phyloP scores from a whole-genome alignment of 371 early-diverging fungal species.

The Polyrhizophydium stewartii region DNA sequence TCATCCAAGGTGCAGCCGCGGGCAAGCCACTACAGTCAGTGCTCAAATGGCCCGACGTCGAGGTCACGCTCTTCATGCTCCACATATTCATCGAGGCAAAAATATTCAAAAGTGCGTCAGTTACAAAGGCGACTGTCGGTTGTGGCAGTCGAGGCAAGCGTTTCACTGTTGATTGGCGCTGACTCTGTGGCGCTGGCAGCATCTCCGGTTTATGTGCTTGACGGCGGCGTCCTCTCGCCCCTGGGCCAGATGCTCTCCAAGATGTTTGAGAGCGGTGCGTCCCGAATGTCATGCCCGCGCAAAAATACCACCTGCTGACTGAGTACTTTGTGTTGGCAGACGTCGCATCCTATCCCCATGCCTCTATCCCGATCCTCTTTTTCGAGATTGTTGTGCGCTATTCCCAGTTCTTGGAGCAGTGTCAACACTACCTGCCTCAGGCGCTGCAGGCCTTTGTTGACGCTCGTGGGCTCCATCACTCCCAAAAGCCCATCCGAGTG shows the following conservation, averaged over 20 bases:
- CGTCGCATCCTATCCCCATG: slow-evolving; percentile 75
- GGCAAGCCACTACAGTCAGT: slow-evolving; percentile 8
- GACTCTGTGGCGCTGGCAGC: neutral
- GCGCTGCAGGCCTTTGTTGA: slow-evolving; percentile 76
- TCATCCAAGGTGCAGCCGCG: slow-evolving; percentile 3
- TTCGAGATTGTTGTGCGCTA: slow-evolving; percentile 78
- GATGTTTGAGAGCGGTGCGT: slow-evolving; percentile 61
- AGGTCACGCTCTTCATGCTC: slow-evolving; percentile 73
- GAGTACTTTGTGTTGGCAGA: slow-evolving; percentile 30
- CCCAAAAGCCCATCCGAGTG: slow-evolving; percentile 62
- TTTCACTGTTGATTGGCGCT: too few species aligned
- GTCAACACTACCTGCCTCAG: slow-evolving; percentile 64
- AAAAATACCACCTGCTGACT: too few species aligned
- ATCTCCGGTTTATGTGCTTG: slow-evolving; percentile 1
- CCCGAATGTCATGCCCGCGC: neutral
- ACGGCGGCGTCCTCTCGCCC: slow-evolving; percentile 36
- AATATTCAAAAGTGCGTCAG: slow-evolving; percentile 5
- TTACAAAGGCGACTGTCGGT: neutral
- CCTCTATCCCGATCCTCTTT: slow-evolving; percentile 66
- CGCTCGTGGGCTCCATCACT: slow-evolving; percentile 73
- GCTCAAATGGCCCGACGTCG: slow-evolving; percentile 69
- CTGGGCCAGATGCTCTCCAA: slow-evolving; percentile 68
- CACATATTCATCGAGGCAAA: slow-evolving; percentile 66
- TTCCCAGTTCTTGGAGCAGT: slow-evolving; percentile 66
- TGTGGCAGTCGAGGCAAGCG: too few species aligned